phyloP scores from a whole-genome alignment of 116 monocot species.

The Trichopus zeylanicus region DNA sequence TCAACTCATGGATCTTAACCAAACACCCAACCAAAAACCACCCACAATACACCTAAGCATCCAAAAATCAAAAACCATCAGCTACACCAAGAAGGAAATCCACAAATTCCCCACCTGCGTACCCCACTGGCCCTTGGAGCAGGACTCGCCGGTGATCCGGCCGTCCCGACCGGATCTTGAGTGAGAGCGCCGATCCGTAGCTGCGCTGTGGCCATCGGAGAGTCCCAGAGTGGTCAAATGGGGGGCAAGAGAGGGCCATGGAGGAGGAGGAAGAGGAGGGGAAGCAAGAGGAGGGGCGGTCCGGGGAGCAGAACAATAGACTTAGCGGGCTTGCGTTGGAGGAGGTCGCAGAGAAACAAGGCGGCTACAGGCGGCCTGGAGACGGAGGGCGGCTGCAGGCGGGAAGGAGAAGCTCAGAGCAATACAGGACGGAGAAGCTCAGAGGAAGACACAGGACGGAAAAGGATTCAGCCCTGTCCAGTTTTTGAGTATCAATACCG shows the following conservation, averaged over 20 bases:
- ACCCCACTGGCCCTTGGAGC: slow-evolving; percentile 93
- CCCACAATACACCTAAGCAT: too few relatives aligned
- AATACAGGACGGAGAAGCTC: too few relatives aligned
- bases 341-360: too few relatives aligned
- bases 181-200: slow-evolving; percentile 33
- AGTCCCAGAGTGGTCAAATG: slow-evolving; percentile 16
- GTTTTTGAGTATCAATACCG: too few relatives aligned
- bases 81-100: too few relatives aligned
- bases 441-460: too few relatives aligned
- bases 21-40: neutral
- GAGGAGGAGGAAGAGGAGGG: slow-evolving; percentile 5
- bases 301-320: slow-evolving; percentile 40
- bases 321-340: too few relatives aligned
- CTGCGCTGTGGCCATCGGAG: slow-evolving; percentile 36
- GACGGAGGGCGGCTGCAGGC: too few relatives aligned
- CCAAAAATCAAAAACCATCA: neutral
- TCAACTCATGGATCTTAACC: slow-evolving; percentile 64
- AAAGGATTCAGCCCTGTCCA: too few relatives aligned
- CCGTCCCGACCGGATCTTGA: slow-evolving; percentile 77
- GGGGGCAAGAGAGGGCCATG: neutral
- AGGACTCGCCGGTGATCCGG: slow-evolving; percentile 34
- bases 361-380: too few relatives aligned
- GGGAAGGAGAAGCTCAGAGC: too few relatives aligned
- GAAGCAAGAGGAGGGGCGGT: slow-evolving; percentile 29
- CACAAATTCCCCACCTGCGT: slow-evolving; percentile 50